Base-by-base conservation (phyloP, 2,329 filamentous ascomycete genomes). In the Coniochaeta sp. region DNA sequence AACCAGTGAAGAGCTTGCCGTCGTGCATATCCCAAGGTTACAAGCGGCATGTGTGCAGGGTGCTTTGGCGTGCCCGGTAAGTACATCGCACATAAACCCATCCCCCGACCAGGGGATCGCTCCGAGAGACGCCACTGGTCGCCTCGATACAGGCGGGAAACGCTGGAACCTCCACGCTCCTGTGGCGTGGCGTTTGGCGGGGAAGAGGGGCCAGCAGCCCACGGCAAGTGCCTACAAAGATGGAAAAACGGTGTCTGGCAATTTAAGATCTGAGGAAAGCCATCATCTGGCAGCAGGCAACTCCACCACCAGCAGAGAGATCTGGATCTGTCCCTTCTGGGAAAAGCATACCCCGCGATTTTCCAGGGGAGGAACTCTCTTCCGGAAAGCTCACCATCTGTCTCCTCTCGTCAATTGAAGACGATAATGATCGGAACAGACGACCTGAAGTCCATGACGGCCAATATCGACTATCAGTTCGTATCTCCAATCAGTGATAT, bases 261-360 rank as follows among this genome's bases (percentile, higher is more conserved):
- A 54, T 26, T 31, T 5, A 9, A 28, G n/a, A 33, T 28, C 44
- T 50, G 22, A 50, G 44, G 24, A 36, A 36, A 38, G 1, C 54
- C 31, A 34, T 57, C 31, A 34, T 57, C 54, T 36, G 54, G 54
- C 47, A 55, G 52, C 26, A n/a, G 52, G 26, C n/a, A n/a, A n/a
- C n/a, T n/a, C n/a, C n/a, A n/a, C 28, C 52, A 6, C 52, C 43
- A 47, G 14, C 52, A 19, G 2, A 3, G 26, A 57, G 34, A 34
- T 57, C 54, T 57, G 54, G 54, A 57, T 38, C 54, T 57, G 54
- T n/a, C 54, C 54, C 31, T 36, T 34, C 54, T 57, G 33, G 54
- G 54, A 57, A 57, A 34, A 38, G 54, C 54, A 57, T 57, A 57
- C 54, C 54, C 54, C 54, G 54, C 54, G 31, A 57, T 57, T 57